Evolutionary conservation across 2,329 filamentous ascomycete species (phyloP), one percentile per base, ranked within the genome.

Genomic region (Neurospora crassa): DNA sequence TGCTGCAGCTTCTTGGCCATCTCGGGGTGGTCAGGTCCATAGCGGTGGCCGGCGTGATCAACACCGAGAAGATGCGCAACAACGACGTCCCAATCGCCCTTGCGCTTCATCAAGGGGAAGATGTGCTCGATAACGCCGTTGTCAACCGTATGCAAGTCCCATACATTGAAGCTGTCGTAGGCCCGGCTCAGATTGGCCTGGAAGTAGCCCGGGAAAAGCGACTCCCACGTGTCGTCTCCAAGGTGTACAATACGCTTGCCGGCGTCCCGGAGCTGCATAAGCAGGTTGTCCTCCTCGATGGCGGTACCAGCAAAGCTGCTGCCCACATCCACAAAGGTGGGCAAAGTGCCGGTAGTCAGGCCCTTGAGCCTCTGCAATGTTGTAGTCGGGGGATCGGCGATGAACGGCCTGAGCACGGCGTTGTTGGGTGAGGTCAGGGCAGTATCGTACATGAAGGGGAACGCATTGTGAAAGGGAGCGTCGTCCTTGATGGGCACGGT

Each of bases 101-200:
- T 85, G 78, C 89, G 89, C 68, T 90, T 85, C 74, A 99, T 81
- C 2, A 98, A 85, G 1, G 96, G 96, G 73, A 96, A 91, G 7
- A 99, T 89, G 81, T 98, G 92, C 76, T 97, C 92, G 14, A 91
- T 91, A 34, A 99, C 96, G 0, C 96, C 96, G 78, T 97, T 95
- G 79, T 99, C 96, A 2, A 99, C 92, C 0, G 96, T 98, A 80
- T 98, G 94, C 76, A 99, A 82, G 80, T 99, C 96, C 93, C 94
- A 97, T 7, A 98, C 96, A 78, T 98, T 97, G 83, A 99, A 97
- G 73, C 95, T 98, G 79, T 98, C 95, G 80, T 97, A 99, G 0
- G 96, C 89, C 76, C 86, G 89, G 76, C 94, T 97, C 71, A 97
- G 88, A 71, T 95, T 92, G 10, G 90, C 83, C 79, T 97, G 91